Evolutionary conservation across 1,284 basidiomycete genomes (phyloP), one percentile per base, ranked within the genome.

Genomic region (Cystobasidiaceae sp.): DNA sequence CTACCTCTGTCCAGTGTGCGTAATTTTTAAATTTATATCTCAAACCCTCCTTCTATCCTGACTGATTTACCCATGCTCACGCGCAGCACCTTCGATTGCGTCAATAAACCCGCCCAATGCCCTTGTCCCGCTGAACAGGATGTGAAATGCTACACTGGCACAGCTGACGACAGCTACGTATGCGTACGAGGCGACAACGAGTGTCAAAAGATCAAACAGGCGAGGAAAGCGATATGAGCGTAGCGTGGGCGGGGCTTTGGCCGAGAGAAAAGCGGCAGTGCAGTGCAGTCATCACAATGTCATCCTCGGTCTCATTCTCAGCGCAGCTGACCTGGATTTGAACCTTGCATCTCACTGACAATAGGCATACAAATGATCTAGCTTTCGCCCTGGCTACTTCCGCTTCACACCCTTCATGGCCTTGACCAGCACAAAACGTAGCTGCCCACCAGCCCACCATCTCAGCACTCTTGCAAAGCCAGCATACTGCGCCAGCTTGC

Each of bases 61-160:
- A 3, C n/a, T 52, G 32, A 27, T 33, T 9, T 33, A 52, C 9
- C 4, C 27, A n/a, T 9, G 9, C 9, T 39, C 11, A 52, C 19
- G 13, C 19, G 23, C 23, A 64, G 61, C 7, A 64, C 61, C 0
- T 64, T 64, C 51, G 61, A 64, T 52, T 64, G 61, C 52, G 61
- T 64, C 21, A 23, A 23, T 13, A 55, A 41, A 39, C 61, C 61
- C 30, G 61, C 28, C 19, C 23, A 64, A 32, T 64, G 61, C 51
- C 61, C 61, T 23, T 64, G 61, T 48, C 61, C 61, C 46, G 43
- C 37, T 39, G 43, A 41, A 30, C 39, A 64, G 32, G 61, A 64
- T 32, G 52, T 56, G 11, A 64, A 56, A 49, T 64, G 61, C 23
- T n/a, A 34, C 30, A 45, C 52, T n/a, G 39, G 51, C 15, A 57